Base-by-base conservation (phyloP, 1,284 basidiomycete species). In the Stygiomarasmius scandens region DNA sequence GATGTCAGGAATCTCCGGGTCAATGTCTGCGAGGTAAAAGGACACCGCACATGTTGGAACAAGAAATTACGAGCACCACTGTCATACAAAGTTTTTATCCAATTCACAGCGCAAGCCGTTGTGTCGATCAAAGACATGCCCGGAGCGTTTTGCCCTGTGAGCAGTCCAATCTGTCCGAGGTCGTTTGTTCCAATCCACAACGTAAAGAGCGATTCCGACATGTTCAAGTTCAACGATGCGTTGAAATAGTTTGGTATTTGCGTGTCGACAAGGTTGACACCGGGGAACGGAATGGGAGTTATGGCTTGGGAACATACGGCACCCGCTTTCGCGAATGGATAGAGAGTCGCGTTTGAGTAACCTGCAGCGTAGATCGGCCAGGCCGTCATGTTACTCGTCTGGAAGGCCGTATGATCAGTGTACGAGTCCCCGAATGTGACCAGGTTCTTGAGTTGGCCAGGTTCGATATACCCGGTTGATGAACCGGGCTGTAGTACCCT, bases 121-220 rank as follows among this genome's bases (percentile, higher is more conserved):
- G 74, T 74, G 50, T 78, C 72, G 2, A 77, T 73, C 22, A 78
- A 57, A 6, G 74, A 74, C 16, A 67, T 69, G 9, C 64, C 66
- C 2, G 70, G 69, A 4, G 66, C 54, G 46, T 67, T 66, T 24
- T 63, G 66, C 2, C 72, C 74, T 3, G 74, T 77, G 12, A 79
- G 55, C 34, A 80, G 64, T 5, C 71, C 69, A 29, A 71, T 71
- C 2, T 67, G 66, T 1, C 77, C 77, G n/a, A 78, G 67, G 61
- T 78, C 77, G 58, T 78, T 80, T 6, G 77, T 78, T 2, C 78
- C 78, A 45, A 79, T 73, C 76, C 77, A 80, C 14, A 77, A 66
- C 0, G 74, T 75, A 58, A 75, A 78, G n/a, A 79, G 58, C 1
- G 77, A 78, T 41, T 73, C 63, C 14, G 64, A 59, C 5, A 69